Evolutionary conservation across 2,329 filamentous ascomycete genomes (phyloP), one percentile per base, ranked within the genome.

Genomic region (Paecilomyces formosus): DNA sequence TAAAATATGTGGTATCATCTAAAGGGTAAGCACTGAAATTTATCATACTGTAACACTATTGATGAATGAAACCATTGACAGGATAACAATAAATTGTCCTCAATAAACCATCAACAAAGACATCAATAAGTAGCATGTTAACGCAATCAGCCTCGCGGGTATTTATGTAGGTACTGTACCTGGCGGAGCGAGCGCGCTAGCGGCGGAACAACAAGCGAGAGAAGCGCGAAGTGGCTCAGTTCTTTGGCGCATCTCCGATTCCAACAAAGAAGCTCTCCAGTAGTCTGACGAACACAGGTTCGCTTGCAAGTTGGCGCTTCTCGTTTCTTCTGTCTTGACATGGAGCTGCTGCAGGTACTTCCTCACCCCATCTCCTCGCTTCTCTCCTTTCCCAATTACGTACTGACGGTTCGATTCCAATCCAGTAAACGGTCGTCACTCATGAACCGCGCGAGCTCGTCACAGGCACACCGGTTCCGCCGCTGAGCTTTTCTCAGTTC

Each of bases 361-460:
- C 28, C 50, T 30, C 9, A 53, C 31, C 13, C n/a, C 11, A 18
- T 35, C 51, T n/a, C 12, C 35, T 54, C 11, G 21, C 51, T 54
- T 30, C 45, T 51, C 13, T 52, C 2, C 50, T 12, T 13, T 24
- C n/a, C 50, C 12, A 52, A 3, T 13, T 15, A 3, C 3, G 24
- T 26, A 21, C 50, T 52, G 12, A 51, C 45, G 24, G 24, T 53
- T 45, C 35, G n/a, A 21, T 55, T 54, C 53, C 45, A 55, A 57
- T 49, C 33, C 33, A 57, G 51, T 21, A 45, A 18, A 31, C 30
- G 15, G n/a, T 45, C 39, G 2, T 57, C 21, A 18, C 66, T 59
- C 63, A 73, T 73, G 70, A 71, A 62, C 69, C 66, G 66, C 68
- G 64, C 66, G 61, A 45, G 39, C 39, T 62, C 69, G 58, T 63